Evolutionary conservation across 2,329 filamentous ascomycete species (phyloP).

Genomic region (Dactylellina haptotyla): DNA sequence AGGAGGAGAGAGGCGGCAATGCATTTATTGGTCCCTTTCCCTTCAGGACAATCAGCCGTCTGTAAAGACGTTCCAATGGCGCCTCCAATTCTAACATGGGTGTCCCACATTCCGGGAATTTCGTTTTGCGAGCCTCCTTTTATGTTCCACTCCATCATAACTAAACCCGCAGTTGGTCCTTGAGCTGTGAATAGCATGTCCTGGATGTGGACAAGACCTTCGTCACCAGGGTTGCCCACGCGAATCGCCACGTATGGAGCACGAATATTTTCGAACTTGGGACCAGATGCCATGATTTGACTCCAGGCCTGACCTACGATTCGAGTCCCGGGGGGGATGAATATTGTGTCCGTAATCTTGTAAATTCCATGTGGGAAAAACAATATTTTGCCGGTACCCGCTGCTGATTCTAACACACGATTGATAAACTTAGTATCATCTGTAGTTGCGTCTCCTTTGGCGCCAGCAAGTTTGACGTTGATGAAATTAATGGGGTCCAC

Average conservation of each 20-base stretch:
- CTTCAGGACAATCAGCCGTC: slow-evolving; percentile 62
- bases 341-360: slow-evolving; percentile 65
- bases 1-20: slow-evolving; percentile 59
- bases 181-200: slow-evolving; percentile 77
- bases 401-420: slow-evolving; percentile 73
- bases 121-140: slow-evolving; percentile 62
- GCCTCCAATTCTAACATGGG: slow-evolving; percentile 60
- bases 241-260: slow-evolving; percentile 59
- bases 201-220: slow-evolving; percentile 74
- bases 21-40: slow-evolving; percentile 55
- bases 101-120: slow-evolving; percentile 73
- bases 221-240: slow-evolving; percentile 70
- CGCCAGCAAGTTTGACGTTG: slow-evolving; percentile 72
- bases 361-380: slow-evolving; percentile 65
- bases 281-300: slow-evolving; percentile 57
- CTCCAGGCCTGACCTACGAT: slow-evolving; percentile 62
- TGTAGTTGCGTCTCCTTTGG: slow-evolving; percentile 84
- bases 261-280: slow-evolving; percentile 50
- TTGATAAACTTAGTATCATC: slow-evolving; percentile 95
- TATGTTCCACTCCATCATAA: slow-evolving; percentile 79
- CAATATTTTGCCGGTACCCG: slow-evolving; percentile 67
- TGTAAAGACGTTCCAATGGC: slow-evolving; percentile 61
- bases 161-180: slow-evolving; percentile 73
- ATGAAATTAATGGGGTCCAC: slow-evolving; percentile 70
- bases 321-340: slow-evolving; percentile 63